Conservation (phyloP, 805 yeast genomes). For the Priceomyces carsonii region DNA sequence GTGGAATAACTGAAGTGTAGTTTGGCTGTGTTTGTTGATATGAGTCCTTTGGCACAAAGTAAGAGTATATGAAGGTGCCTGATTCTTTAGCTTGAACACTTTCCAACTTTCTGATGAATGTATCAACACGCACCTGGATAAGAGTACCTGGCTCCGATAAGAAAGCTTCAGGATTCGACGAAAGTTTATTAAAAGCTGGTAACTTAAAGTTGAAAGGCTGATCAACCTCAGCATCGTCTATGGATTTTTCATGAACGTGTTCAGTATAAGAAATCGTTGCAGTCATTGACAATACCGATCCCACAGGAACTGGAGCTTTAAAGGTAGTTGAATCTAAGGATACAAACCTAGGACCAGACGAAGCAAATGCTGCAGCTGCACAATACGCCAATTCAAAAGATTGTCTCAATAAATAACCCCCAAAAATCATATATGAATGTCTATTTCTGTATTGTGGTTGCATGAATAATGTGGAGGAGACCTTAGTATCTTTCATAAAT, state of each 20-base stretch:
- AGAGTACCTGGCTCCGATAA: slow-evolving; percentile 80
- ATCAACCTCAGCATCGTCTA: slow-evolving; percentile 22
- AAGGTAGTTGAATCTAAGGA: slow-evolving; percentile 90
- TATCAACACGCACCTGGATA: slow-evolving; percentile 86
- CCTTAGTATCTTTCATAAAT: slow-evolving; percentile 70
- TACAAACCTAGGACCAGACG: slow-evolving; percentile 83
- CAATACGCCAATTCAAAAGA: slow-evolving; percentile 93
- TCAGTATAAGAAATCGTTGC: slow-evolving; percentile 88
- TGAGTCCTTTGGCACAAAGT: slow-evolving; percentile 71
- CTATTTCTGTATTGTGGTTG: slow-evolving; percentile 96
- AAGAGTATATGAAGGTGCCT: slow-evolving; percentile 87
- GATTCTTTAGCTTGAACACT: slow-evolving; percentile 64
- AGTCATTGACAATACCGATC: slow-evolving; percentile 79
- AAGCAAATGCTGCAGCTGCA: slow-evolving; percentile 85
- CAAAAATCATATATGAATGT: slow-evolving; percentile 92
- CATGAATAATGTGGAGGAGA: slow-evolving; percentile 82
- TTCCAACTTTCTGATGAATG: slow-evolving; percentile 70
- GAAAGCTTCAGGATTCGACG: slow-evolving; percentile 55
- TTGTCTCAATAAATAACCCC: slow-evolving; percentile 91
- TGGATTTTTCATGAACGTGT: slow-evolving; percentile 53
- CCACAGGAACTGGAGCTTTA: slow-evolving; percentile 94
- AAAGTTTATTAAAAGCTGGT: slow-evolving; percentile 58
- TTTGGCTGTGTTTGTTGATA: slow-evolving; percentile 48
- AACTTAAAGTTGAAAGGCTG: slow-evolving; percentile 51
- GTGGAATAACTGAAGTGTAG: slow-evolving; percentile 79